phyloP scores from a whole-genome alignment of 768 basidiomycete species.

The Auriscalpium vulgare region DNA sequence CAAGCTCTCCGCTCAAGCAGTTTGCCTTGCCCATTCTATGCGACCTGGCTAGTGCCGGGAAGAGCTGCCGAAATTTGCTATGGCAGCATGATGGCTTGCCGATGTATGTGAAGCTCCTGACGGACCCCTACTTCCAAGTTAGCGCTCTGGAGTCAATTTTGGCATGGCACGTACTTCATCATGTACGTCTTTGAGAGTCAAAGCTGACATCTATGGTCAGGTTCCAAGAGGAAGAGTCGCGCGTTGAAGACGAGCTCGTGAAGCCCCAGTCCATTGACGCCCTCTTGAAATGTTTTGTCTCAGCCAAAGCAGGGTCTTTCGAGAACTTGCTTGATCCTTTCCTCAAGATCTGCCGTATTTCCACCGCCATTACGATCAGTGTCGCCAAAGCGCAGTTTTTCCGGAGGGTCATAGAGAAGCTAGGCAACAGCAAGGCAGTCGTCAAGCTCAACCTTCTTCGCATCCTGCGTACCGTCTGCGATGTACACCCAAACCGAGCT shows the following conservation, averaged over 20 bases:
- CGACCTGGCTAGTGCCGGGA: constrained; percentile 91
- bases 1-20: constrained; percentile 88
- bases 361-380: constrained; percentile 61
- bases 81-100: constrained; percentile 92
- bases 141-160: constrained; percentile 85
- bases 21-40: constrained; percentile 96
- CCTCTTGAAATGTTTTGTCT: constrained; percentile 72
- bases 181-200: not conserved
- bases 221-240: constrained; percentile 91
- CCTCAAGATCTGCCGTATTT: constrained; percentile 84
- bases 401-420: constrained; percentile 77
- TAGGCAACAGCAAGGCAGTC: constrained; percentile 73
- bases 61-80: constrained; percentile 79
- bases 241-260: constrained; percentile 84
- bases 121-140: constrained; percentile 88
- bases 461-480: constrained; percentile 78
- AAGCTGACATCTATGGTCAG: constrained; percentile 28
- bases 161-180: constrained; percentile 58
- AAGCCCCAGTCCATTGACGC: constrained; percentile 57
- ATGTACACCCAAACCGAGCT: constrained; percentile 80
- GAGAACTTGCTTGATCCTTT: constrained; percentile 90
- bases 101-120: constrained; percentile 70
- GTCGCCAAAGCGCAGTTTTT: constrained; percentile 82
- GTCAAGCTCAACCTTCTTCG: constrained; percentile 86
- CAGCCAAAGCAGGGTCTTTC: constrained; percentile 82